These are phyloP conservation scores for Suillus lakei DNA, from an alignment of 768 basidiomycete genomes.

Conservation along the genomic window DNA sequence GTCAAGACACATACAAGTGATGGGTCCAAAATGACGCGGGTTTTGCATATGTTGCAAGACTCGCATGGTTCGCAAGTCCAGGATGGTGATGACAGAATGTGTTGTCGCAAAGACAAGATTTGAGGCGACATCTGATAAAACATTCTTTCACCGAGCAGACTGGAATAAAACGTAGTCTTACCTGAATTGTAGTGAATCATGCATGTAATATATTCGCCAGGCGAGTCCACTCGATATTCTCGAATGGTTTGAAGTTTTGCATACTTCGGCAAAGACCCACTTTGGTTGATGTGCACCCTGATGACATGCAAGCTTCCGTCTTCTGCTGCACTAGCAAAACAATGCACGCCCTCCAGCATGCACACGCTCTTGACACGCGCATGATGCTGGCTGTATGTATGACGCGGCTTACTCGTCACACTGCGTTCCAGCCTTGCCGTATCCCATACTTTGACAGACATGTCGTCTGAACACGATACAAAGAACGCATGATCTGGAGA, in stretches of 20 bases:
- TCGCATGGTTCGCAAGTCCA: slow-evolving; percentile 88
- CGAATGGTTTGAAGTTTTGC: slow-evolving; percentile 78
- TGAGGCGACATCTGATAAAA: slow-evolving; percentile 65
- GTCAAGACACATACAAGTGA: slow-evolving; percentile 85
- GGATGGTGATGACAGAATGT: slow-evolving; percentile 69
- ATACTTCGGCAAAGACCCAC: slow-evolving; percentile 80
- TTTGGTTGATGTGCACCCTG: slow-evolving; percentile 74
- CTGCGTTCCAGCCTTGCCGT: slow-evolving; percentile 93
- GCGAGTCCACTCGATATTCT: slow-evolving; percentile 74
- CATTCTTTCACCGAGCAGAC: background rate
- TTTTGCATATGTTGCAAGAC: slow-evolving; percentile 79
- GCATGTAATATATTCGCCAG: slow-evolving; percentile 82
- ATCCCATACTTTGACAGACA: slow-evolving; percentile 92
- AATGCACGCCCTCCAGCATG: slow-evolving; percentile 84
- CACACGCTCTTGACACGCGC: slow-evolving; percentile 73
- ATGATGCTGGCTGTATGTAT: slow-evolving; percentile 75
- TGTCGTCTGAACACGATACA: slow-evolving; percentile 91
- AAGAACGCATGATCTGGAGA: slow-evolving; percentile 97
- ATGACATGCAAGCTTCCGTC: slow-evolving; percentile 87
- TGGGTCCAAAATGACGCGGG: slow-evolving; percentile 84
- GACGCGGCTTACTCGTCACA: slow-evolving; percentile 83
- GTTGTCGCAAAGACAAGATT: slow-evolving; percentile 88
- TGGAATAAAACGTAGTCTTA: slow-evolving; percentile 32
- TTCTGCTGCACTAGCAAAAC: slow-evolving; percentile 86
- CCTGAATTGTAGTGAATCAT: slow-evolving; percentile 84